phyloP scores from a whole-genome alignment of 306 rosid species.

The Trifolium repens region DNA sequence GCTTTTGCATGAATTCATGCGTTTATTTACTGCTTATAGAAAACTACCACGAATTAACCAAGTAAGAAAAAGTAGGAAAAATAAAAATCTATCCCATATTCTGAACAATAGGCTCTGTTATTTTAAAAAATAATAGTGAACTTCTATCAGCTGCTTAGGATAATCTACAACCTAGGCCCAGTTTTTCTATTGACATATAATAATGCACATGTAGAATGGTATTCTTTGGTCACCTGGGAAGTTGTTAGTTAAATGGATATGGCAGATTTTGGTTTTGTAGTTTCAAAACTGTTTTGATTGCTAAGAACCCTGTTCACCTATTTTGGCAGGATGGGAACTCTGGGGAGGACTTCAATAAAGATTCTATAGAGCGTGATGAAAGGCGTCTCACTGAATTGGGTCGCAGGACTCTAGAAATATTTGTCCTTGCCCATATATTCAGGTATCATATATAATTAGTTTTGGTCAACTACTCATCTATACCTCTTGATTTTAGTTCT shows the following conservation, averaged over 20 bases:
- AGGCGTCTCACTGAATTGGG: slow-evolving; percentile 97
- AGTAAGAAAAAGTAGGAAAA: background rate
- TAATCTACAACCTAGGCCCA: background rate
- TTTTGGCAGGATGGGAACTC: slow-evolving; percentile 83
- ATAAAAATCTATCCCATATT: background rate
- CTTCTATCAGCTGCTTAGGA: background rate
- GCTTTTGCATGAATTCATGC: background rate
- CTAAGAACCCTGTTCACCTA: slow-evolving; percentile 29
- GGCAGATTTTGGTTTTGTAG: slow-evolving; percentile 29
- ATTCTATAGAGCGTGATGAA: slow-evolving; percentile 97
- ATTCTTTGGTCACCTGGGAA: slow-evolving; percentile 20
- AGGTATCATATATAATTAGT: slow-evolving; percentile 56
- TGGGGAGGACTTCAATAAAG: slow-evolving; percentile 96
- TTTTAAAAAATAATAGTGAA: background rate
- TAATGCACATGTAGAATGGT: background rate
- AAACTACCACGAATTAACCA: background rate
- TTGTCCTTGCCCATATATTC: slow-evolving; percentile 93
- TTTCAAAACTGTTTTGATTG: slow-evolving; percentile 33
- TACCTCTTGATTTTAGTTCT: slow-evolving; percentile 26
- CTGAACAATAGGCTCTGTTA: background rate
- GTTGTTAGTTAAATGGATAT: slow-evolving; percentile 17
- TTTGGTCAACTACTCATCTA: slow-evolving; percentile 32
- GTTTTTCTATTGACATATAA: background rate
- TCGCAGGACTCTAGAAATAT: slow-evolving; percentile 95
- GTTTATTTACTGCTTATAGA: background rate